Evolutionary conservation across 2,329 filamentous ascomycete genomes (phyloP).

Genomic region (Sporothrix humicola): DNA sequence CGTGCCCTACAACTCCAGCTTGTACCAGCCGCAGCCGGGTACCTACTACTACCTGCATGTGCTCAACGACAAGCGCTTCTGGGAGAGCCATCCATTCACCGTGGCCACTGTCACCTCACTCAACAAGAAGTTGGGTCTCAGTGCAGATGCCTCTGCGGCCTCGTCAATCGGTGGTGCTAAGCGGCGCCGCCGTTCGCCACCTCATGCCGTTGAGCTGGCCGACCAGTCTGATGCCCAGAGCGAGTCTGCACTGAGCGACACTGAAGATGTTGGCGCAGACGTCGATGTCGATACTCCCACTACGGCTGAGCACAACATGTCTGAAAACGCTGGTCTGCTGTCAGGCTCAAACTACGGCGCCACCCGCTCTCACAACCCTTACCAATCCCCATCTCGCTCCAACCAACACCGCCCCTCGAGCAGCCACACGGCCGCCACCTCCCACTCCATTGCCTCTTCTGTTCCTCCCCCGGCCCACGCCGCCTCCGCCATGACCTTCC

Average conservation of each 20-base stretch:
- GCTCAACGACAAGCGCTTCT: conserved; percentile 49
- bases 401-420: conserved; percentile 37
- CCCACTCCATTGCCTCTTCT: conserved; percentile 8
- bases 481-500: conserved; percentile 34
- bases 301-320: background rate
- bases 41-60: conserved; percentile 55
- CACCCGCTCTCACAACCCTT: conserved; percentile 15
- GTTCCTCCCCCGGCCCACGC: background rate
- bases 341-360: conserved; percentile 17
- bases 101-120: conserved; percentile 44
- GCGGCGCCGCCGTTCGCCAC: background rate
- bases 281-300: background rate
- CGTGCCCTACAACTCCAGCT: conserved; percentile 46
- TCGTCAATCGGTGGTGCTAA: background rate
- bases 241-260: background rate
- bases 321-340: conserved; percentile 23
- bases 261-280: background rate
- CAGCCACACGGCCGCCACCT: background rate
- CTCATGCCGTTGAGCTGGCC: conserved; percentile 13
- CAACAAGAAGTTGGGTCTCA: conserved; percentile 10
- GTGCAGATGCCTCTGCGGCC: background rate
- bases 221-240: conserved; percentile 16
- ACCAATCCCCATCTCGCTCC: background rate
- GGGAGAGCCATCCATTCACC: conserved; percentile 60
- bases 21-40: conserved; percentile 45